Percentiles rank a stretch among this genome's conserved stretches.
Evolutionary conservation across 371 early-diverging fungal species (phyloP).

Genomic region (Mortierella sp.): DNA sequence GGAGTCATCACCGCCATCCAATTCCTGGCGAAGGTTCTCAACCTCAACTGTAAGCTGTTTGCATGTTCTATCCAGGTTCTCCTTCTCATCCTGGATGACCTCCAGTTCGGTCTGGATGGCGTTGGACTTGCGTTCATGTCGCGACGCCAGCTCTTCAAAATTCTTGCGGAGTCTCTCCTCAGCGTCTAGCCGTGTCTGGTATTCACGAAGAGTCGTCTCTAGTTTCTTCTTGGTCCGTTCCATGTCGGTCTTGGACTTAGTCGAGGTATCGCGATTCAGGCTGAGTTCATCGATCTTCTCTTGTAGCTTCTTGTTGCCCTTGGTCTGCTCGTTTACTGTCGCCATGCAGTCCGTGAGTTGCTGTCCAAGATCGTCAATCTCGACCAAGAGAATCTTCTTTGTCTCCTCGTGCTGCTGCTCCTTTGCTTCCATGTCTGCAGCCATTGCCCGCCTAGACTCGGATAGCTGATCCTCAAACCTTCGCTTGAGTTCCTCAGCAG

Average conservation of each 20-base stretch:
- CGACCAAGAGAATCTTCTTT: constrained; percentile 75
- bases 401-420: constrained; percentile 81
- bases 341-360: constrained; percentile 73
- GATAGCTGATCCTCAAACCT: constrained; percentile 72
- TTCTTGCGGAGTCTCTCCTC: constrained; percentile 73
- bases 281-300: constrained; percentile 69
- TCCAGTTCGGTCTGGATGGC: constrained; percentile 75
- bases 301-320: constrained; percentile 72
- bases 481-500: constrained; percentile 75
- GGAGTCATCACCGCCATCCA: constrained; percentile 68
- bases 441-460: constrained; percentile 71
- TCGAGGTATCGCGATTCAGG: constrained; percentile 65
- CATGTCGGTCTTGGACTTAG: constrained; percentile 73
- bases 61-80: constrained; percentile 66
- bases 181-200: constrained; percentile 73
- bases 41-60: constrained; percentile 74
- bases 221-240: constrained; percentile 74
- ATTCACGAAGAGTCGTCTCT: constrained; percentile 66
- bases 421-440: constrained; percentile 74
- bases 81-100: constrained; percentile 69
- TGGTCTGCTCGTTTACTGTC: constrained; percentile 65
- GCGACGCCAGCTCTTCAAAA: constrained; percentile 78
- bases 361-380: constrained; percentile 81
- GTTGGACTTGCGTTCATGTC: constrained; percentile 84
- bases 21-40: constrained; percentile 65